phyloP scores from a whole-genome alignment of 2,329 filamentous ascomycete genomes.

The Simplicillium sp. region DNA sequence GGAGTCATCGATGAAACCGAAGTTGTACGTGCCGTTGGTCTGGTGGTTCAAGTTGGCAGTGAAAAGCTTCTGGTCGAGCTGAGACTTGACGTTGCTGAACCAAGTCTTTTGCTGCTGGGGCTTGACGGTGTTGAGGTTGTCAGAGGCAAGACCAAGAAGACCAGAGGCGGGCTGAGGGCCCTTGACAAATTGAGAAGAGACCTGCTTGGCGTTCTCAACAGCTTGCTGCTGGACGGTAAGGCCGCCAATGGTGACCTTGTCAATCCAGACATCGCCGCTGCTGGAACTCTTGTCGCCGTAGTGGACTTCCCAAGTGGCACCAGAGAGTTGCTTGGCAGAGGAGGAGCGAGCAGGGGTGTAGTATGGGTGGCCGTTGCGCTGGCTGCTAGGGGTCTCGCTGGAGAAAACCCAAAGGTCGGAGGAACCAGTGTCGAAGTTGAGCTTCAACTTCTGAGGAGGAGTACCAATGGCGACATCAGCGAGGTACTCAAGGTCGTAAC shows the following conservation, averaged over 20 bases:
- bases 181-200: constrained; percentile 27
- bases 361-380: constrained; percentile 26
- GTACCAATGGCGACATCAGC: constrained; percentile 5
- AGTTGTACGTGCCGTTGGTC: constrained; percentile 55
- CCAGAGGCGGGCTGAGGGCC: constrained; percentile 30
- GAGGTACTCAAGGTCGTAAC: constrained; percentile 3
- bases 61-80: constrained; percentile 37
- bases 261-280: constrained; percentile 32
- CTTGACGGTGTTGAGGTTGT: constrained; percentile 28
- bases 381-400: constrained; percentile 24
- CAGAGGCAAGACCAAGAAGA: constrained; percentile 34
- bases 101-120: constrained; percentile 33
- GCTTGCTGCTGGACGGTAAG: constrained; percentile 29
- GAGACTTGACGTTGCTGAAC: constrained; percentile 20
- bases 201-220: constrained; percentile 29
- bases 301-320: constrained; percentile 28
- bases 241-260: constrained; percentile 31
- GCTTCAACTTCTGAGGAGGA: constrained; percentile 25
- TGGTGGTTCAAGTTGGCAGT: constrained; percentile 56
- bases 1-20: constrained; percentile 52
- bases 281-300: constrained; percentile 35
- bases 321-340: constrained; percentile 23
- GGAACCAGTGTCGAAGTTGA: constrained; percentile 33
- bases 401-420: constrained; percentile 38
- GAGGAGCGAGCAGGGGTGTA: constrained; percentile 28